phyloP scores from a whole-genome alignment of 805 yeast species.

The Candida qinlingensis region DNA sequence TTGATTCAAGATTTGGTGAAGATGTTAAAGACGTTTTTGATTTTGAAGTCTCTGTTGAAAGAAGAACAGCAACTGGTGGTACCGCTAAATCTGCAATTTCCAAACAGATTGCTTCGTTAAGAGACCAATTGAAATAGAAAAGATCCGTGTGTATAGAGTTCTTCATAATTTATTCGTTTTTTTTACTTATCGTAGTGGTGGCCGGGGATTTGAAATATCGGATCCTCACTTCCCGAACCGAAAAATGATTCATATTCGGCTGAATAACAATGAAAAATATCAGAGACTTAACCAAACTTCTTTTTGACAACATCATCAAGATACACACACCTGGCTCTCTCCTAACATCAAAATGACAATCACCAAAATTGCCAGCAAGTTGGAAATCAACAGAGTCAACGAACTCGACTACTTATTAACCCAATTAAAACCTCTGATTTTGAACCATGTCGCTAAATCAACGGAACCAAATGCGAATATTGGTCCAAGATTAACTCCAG shows the following conservation, averaged over 20 bases:
- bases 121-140: slow-evolving; percentile 23
- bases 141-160: background rate
- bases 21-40: slow-evolving; percentile 86
- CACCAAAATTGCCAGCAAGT: slow-evolving; percentile 18
- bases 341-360: slow-evolving; percentile 12
- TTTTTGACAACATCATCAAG: slow-evolving; percentile 41
- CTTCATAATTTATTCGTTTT: background rate
- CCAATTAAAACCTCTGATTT: slow-evolving; percentile 44
- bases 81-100: slow-evolving; percentile 89
- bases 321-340: too few species aligned
- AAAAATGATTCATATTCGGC: too few species aligned
- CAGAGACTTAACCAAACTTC: slow-evolving; percentile 29
- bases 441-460: slow-evolving; percentile 46
- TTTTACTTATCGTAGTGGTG: too few species aligned
- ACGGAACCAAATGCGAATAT: slow-evolving; percentile 42
- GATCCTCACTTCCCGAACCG: slow-evolving; percentile 28
- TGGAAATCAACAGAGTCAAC: slow-evolving; percentile 46
- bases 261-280: too few species aligned
- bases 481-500: slow-evolving; percentile 51
- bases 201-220: slow-evolving; percentile 36
- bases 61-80: slow-evolving; percentile 96
- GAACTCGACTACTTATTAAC: slow-evolving; percentile 54
- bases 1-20: slow-evolving; percentile 72
- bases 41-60: slow-evolving; percentile 92
- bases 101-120: slow-evolving; percentile 50